Base-by-base conservation (phyloP, 1,139 yeast genomes). In the Arxiozyma slooffiae region DNA sequence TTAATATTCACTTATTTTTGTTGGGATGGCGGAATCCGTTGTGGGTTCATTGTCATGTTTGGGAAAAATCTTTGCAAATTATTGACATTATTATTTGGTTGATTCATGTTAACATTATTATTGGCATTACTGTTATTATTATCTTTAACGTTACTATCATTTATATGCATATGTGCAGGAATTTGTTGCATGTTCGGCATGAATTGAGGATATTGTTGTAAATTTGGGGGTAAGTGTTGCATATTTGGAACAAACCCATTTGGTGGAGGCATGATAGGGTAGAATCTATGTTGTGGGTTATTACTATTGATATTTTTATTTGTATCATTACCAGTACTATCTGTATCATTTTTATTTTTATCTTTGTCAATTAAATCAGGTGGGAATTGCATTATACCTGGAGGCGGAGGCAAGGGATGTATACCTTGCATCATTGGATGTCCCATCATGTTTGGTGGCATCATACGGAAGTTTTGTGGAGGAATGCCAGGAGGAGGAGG, bases 371-470 rank as follows among this genome's bases (percentile, higher is more conserved):
- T n/a, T 7, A 43, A 47, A 16, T 22, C 43, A 14, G 52, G 39
- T 21, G 45, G 45, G n/a, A 42, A 42, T 42, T 42, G 45, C 45
- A 42, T 42, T 38, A 53, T 41, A 39, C 53, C 54, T 37, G 53
- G 53, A 21, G 54, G 54, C 41, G 53, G 45, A 16, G 36, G 52
- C 44, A 52, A 38, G n/a, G 21, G 52, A 44, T 51, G 51, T 21
- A 41, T 36, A 14, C 48, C 48, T 24, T 30, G 45, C 52, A 52
- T 52, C 49, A 50, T 50, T 46, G 59, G 59, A 16, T 57, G 63
- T 36, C 60, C 60, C 55, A 54, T 56, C 57, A 57, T 53, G 44
- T 56, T 58, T 34, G 59, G 58, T 44, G 60, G 57, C 39, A 62
- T 62, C 52, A 64, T 58, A 48, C 60, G 63, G 34, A 57, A 61